These are phyloP conservation scores for Dactylella cylindrospora DNA, from an alignment of 2,329 filamentous ascomycete genomes.

Conservation along the genomic window DNA sequence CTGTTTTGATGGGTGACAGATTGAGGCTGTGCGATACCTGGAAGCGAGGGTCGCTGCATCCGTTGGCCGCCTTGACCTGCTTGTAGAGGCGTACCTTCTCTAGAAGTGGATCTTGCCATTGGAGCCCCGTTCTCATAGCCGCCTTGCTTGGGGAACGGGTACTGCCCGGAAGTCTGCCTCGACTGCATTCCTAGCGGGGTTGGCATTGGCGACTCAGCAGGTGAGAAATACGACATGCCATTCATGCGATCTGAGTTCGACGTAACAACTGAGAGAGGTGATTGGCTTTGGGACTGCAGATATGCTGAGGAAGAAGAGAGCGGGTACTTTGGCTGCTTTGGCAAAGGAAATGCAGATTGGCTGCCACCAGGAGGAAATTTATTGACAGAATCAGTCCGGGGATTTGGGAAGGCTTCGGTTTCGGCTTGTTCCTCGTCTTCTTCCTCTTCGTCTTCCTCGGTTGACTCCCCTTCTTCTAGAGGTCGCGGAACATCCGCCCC, in stretches of 20 bases:
- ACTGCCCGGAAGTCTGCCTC: slow-evolving; percentile 65
- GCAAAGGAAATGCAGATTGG: slow-evolving; percentile 19
- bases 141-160: slow-evolving; percentile 65
- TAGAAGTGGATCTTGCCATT: slow-evolving; percentile 75
- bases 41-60: slow-evolving; percentile 73
- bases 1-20: slow-evolving; percentile 64
- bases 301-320: slow-evolving; percentile 31
- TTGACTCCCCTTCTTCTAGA: slow-evolving; percentile 32
- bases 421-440: slow-evolving; percentile 61
- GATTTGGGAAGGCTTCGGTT: slow-evolving; percentile 6
- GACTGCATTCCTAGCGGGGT: slow-evolving; percentile 67
- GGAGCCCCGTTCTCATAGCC: slow-evolving; percentile 60
- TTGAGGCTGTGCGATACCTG: slow-evolving; percentile 62
- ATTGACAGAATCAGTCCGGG: slow-evolving; percentile 49
- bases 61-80: slow-evolving; percentile 46
- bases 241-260: slow-evolving; percentile 59
- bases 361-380: slow-evolving; percentile 20
- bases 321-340: slow-evolving; percentile 40
- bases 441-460: slow-evolving; percentile 56
- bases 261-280: slow-evolving; percentile 50
- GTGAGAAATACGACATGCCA: slow-evolving; percentile 92
- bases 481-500: slow-evolving; percentile 44
- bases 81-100: slow-evolving; percentile 65
- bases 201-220: slow-evolving; percentile 75
- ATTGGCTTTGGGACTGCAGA: slow-evolving; percentile 48